These are phyloP conservation scores for Panicum hallii DNA, from an alignment of 202 grass and related monocot genomes.

Conservation along the genomic window DNA sequence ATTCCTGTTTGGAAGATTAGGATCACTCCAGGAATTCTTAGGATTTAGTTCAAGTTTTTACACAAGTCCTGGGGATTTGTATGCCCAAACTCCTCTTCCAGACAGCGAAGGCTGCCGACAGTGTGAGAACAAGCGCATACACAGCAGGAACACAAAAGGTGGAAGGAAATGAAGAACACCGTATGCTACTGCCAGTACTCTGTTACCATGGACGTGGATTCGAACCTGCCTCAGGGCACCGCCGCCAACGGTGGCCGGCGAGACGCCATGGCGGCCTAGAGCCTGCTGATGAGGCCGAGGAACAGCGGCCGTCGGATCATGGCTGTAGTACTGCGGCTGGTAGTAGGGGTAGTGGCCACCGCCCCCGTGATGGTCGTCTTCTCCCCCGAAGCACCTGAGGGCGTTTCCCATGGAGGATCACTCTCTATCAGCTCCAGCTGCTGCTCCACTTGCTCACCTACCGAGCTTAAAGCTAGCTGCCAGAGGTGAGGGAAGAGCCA, in stretches of 20 bases:
- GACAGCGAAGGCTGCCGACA: not conserved
- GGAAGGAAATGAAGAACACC: not conserved
- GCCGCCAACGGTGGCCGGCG: not conserved
- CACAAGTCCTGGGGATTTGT: not conserved
- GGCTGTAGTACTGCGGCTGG: not conserved
- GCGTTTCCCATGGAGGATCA: slow-evolving; percentile 15
- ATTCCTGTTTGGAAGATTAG: not conserved
- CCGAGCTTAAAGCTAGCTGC: not conserved
- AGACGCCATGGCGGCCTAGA: not conserved
- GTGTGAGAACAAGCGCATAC: not conserved
- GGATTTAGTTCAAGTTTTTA: not conserved
- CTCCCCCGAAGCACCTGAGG: slow-evolving; percentile 4
- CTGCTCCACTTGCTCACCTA: not conserved
- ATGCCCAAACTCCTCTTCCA: no score
- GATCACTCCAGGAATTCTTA: not conserved
- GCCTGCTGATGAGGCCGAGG: not conserved
- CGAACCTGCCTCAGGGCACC: not conserved
- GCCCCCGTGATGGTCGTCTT: not conserved
- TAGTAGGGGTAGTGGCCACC: slow-evolving; percentile 2
- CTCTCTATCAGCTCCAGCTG: not conserved
- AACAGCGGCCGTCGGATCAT: not conserved
- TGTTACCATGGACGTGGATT: not conserved
- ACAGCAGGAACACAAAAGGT: not conserved
- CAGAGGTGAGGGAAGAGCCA: not conserved
- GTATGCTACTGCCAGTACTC: no score